These are phyloP conservation scores for Acanthamoeba sp. DNA, from an alignment of 208 protist species.

Conservation along the genomic window DNA sequence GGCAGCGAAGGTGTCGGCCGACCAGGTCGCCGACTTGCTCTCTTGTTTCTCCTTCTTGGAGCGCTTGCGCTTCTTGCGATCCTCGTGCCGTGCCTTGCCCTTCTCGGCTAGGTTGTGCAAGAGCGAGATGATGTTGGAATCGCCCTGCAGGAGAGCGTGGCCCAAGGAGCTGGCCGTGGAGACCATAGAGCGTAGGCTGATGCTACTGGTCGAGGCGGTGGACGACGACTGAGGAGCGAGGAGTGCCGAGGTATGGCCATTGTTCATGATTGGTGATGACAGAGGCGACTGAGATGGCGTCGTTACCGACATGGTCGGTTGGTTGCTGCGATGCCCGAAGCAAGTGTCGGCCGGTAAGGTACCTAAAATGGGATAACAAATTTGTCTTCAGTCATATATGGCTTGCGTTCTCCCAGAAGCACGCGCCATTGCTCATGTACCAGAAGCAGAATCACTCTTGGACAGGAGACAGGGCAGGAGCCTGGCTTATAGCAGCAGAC, in stretches of 20 bases:
- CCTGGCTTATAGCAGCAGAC: too few species aligned
- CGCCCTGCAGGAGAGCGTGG: neutral
- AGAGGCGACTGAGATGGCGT: neutral
- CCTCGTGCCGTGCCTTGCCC: constrained; percentile 23
- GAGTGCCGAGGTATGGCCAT: neutral
- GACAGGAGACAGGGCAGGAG: too few species aligned
- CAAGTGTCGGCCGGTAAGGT: too few species aligned
- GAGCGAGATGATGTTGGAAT: constrained; percentile 10
- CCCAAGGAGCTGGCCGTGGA: neutral
- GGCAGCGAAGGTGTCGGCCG: neutral
- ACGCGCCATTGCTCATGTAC: too few species aligned
- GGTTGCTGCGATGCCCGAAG: too few species aligned
- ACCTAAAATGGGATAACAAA: too few species aligned
- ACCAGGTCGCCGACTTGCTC: constrained; percentile 52
- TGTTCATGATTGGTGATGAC: neutral
- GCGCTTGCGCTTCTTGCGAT: constrained; percentile 51
- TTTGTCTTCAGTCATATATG: too few species aligned
- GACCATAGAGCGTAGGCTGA: constrained; percentile 6
- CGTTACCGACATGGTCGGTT: too few species aligned
- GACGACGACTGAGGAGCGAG: too few species aligned
- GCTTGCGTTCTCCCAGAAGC: too few species aligned
- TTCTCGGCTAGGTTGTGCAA: constrained; percentile 32
- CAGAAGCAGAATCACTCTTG: too few species aligned
- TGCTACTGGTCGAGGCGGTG: neutral
- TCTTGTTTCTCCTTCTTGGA: constrained; percentile 59